Evolutionary conservation across 177 flowering plant species (phyloP).

Genomic region (Tripterygium wilfordii): DNA sequence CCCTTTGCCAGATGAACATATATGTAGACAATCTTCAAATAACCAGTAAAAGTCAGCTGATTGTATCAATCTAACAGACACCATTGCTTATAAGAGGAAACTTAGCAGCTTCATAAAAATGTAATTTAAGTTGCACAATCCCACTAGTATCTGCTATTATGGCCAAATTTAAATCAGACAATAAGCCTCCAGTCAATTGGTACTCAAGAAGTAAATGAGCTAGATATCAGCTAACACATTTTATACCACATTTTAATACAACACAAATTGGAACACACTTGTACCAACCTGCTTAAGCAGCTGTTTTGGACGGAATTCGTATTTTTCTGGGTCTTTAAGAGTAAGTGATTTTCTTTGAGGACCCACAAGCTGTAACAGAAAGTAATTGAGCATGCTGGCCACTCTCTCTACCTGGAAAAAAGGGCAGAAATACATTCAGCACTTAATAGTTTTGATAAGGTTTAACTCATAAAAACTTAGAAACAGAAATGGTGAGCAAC

Average conservation of each 20-base stretch:
- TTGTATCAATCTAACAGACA: not conserved
- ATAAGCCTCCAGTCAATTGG: too few species aligned
- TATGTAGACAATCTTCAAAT: constrained; percentile 73
- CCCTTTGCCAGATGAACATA: constrained; percentile 94
- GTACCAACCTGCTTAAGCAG: constrained; percentile 78
- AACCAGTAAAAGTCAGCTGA: constrained; percentile 2
- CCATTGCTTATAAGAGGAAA: not conserved
- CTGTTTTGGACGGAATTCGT: constrained; percentile 86
- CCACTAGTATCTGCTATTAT: too few species aligned
- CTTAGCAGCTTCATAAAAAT: too few species aligned
- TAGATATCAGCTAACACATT: too few species aligned
- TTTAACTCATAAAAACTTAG: too few species aligned
- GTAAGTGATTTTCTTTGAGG: constrained; percentile 89
- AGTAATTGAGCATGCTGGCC: constrained; percentile 97
- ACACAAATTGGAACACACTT: not conserved
- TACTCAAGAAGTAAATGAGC: too few species aligned
- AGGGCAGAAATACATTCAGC: not conserved
- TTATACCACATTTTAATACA: too few species aligned
- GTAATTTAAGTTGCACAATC: too few species aligned
- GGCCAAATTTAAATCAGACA: too few species aligned
- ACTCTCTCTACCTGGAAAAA: constrained; percentile 87
- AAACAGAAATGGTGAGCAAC: not conserved
- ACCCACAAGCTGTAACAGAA: constrained; percentile 89
- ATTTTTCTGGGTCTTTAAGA: constrained; percentile 91
- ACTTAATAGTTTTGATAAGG: too few species aligned